Conservation (phyloP, 495 filamentous ascomycete genomes). For the Penicillium soppii region DNA sequence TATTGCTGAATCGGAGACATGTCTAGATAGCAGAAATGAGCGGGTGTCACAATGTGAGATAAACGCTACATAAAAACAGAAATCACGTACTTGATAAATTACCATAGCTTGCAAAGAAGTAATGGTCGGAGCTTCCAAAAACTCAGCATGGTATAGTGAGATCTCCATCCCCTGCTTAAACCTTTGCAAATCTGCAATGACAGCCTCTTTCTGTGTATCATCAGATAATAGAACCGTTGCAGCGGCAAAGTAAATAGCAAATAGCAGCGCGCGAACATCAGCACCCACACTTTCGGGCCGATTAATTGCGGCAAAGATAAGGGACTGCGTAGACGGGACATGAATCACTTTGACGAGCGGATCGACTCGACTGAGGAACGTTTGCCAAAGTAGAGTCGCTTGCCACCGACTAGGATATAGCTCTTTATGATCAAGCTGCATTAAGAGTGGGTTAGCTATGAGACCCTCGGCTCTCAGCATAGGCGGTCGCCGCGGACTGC, state of each 20-base stretch:
- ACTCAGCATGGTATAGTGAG: conserved; percentile 23
- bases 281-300: conserved; percentile 29
- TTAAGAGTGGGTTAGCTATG: conserved; percentile 16
- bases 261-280: conserved; percentile 40
- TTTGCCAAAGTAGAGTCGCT: conserved; percentile 32
- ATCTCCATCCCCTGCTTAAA: conserved; percentile 35
- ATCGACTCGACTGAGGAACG: conserved; percentile 34
- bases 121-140: conserved; percentile 35
- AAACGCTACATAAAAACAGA: neutral
- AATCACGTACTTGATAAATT: conserved; percentile 30
- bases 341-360: conserved; percentile 45
- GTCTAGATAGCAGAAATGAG: conserved; percentile 24
- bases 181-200: conserved; percentile 25
- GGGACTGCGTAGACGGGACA: conserved; percentile 34
- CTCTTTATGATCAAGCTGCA: conserved; percentile 14
- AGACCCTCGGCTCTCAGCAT: conserved; percentile 19
- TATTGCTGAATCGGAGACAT: conserved; percentile 42
- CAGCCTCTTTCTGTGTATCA: conserved; percentile 26
- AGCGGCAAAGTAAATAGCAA: conserved; percentile 44
- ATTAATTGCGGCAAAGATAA: conserved; percentile 38
- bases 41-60: neutral
- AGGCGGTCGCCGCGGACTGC: conserved; percentile 6
- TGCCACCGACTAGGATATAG: conserved; percentile 26
- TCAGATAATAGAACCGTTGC: conserved; percentile 32
- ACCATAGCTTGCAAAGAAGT: conserved; percentile 35